Conservation (phyloP, 257 asterid genomes). For the Anisodus acutangulus region DNA sequence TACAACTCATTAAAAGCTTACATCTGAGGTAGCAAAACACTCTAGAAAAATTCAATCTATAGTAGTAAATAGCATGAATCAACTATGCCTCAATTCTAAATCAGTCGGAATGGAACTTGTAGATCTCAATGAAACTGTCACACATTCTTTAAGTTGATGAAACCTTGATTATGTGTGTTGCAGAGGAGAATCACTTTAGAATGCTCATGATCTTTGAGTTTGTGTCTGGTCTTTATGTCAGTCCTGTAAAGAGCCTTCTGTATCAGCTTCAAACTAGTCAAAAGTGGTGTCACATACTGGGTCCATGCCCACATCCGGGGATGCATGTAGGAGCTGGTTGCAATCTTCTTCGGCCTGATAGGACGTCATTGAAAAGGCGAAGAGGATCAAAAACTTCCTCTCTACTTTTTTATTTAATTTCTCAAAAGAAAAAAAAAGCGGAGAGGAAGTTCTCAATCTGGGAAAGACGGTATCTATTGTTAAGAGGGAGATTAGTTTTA, state of each 20-base stretch:
- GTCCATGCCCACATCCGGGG: neutral
- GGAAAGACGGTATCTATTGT: neutral
- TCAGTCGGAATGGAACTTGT: neutral
- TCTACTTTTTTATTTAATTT: too few relatives aligned
- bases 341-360: neutral
- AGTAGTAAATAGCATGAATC: neutral
- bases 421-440: too few relatives aligned
- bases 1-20: neutral
- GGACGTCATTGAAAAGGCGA: neutral
- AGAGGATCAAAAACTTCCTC: neutral
- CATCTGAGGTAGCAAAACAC: neutral
- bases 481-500: neutral
- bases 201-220: neutral
- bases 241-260: neutral
- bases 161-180: neutral
- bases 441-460: neutral
- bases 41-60: neutral
- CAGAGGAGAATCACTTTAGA: neutral
- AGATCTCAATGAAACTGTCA: neutral
- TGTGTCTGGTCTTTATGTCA: neutral
- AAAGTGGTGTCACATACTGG: neutral
- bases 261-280: neutral
- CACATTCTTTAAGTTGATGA: neutral
- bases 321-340: neutral
- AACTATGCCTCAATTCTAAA: neutral